These are phyloP conservation scores for Iris macrosiphon DNA, from an alignment of 106 monocot species.

Conservation along the genomic window DNA sequence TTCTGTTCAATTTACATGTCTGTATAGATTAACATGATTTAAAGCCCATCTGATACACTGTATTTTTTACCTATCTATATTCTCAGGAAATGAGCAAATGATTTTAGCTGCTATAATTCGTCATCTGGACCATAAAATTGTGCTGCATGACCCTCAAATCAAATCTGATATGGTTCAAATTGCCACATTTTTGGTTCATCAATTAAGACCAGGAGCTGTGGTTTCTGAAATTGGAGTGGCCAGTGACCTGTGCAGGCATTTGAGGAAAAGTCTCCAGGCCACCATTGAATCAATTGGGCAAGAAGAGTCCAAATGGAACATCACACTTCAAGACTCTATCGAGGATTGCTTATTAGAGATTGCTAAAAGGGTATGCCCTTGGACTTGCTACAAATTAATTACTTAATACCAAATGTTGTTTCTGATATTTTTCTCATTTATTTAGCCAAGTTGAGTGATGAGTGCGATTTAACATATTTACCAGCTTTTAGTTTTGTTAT, in stretches of 20 bases:
- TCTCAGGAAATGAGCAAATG: constrained; percentile 70
- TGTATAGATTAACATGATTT: no score
- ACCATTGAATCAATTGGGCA: constrained; percentile 39
- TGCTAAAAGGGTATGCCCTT: constrained; percentile 56
- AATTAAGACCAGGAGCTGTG: constrained; percentile 39
- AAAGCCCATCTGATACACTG: background rate
- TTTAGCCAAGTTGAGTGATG: background rate
- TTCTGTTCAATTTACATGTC: no score
- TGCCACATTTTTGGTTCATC: constrained; percentile 54
- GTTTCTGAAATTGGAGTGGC: constrained; percentile 64
- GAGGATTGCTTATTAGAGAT: constrained; percentile 91
- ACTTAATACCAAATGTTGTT: background rate
- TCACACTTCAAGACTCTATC: constrained; percentile 71
- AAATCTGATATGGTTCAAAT: constrained; percentile 78
- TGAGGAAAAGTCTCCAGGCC: constrained; percentile 85
- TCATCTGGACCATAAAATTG: constrained; percentile 93
- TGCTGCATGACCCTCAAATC: constrained; percentile 50
- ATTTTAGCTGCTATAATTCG: constrained; percentile 62
- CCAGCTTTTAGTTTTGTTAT: background rate
- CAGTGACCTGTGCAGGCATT: constrained; percentile 80
- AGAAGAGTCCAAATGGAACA: constrained; percentile 61
- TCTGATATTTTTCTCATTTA: background rate
- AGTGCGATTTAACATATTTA: background rate
- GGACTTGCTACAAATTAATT: no score
- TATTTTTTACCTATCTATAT: background rate